A percentile compares a stretch with the other conserved stretches of the same genome.
Conservation (phyloP, 2,329 filamentous ascomycete species). For the Colletotrichum graminicola region DNA sequence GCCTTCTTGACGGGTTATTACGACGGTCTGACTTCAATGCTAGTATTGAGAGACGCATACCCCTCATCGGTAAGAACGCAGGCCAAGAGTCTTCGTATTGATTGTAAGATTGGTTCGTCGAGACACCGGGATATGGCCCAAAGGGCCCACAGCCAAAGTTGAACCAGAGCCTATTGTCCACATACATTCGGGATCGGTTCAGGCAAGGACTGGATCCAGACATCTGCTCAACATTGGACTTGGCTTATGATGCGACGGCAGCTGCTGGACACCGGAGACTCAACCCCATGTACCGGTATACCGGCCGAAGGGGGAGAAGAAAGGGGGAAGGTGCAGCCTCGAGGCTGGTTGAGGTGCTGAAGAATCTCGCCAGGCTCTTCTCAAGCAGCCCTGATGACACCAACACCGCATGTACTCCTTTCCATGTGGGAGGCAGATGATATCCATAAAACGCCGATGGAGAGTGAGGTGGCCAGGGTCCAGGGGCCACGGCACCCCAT, state of each 20-base stretch:
- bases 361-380: background rate
- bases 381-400: background rate
- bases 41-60: conserved; percentile 5
- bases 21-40: conserved; percentile 1
- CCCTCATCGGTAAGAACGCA: conserved; percentile 8
- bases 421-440: conserved; percentile 1
- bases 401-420: background rate
- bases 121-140: background rate
- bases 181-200: conserved; percentile 1
- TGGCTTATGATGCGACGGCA: background rate
- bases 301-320: background rate
- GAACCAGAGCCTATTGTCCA: background rate
- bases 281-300: background rate
- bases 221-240: background rate
- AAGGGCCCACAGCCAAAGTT: conserved; percentile 3
- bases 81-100: conserved; percentile 7
- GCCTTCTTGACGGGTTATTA: background rate
- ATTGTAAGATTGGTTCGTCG: background rate
- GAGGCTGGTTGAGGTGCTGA: background rate
- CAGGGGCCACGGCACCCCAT: conserved; percentile 10
- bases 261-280: background rate
- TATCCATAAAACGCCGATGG: conserved; percentile 6
- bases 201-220: background rate
- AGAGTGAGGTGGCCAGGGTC: conserved; percentile 6
- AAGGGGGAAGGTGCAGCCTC: conserved; percentile 1